Evolutionary conservation across 164 flowering plant genomes (phyloP), one percentile per base, ranked within the genome.

Genomic region (Kingdonia uniflora): DNA sequence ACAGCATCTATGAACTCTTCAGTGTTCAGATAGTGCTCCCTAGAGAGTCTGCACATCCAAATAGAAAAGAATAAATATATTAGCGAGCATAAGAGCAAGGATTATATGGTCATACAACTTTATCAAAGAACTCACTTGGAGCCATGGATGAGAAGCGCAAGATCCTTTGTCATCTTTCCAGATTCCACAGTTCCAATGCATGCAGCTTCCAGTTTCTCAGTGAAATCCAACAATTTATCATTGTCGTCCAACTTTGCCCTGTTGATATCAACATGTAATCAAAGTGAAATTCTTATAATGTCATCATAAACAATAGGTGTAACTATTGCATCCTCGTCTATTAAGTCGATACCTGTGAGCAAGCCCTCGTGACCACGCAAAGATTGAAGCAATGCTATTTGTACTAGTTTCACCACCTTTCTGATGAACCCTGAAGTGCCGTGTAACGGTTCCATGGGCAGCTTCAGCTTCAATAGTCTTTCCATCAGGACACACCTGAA

Each of bases 321-420:
- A n/a, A n/a, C n/a, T n/a, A n/a, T n/a, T n/a, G n/a, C n/a, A n/a
- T n/a, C n/a, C n/a, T n/a, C 47, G 57, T 55, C 22, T 48, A 15
- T 35, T 33, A 5, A 51, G 16, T 8, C 10, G 5, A 22, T 61
- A 85, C 98, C 96, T 80, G 67, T 92, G 98, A 39, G 94, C 85
- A 62, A 92, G 96, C 16, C 98, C 98, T 39, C 96, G 69, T 14
- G 98, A 70, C 98, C 98, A 92, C 56, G 98, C 98, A 77, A 92
- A 92, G 52, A 92, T 92, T 19, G 98, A 92, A 19, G 98, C 98
- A 50, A 92, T 87, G 76, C 98, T 92, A 63, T 92, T 92, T 38
- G 98, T 92, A 71, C 98, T 92, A 20, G 98, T 92, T 76, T 92
- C 96, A 64, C 96, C 98, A 37, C 96, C 96, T 62, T 84, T 87